Conservation (phyloP, 768 basidiomycete genomes). For the Wakefieldia striispora region DNA sequence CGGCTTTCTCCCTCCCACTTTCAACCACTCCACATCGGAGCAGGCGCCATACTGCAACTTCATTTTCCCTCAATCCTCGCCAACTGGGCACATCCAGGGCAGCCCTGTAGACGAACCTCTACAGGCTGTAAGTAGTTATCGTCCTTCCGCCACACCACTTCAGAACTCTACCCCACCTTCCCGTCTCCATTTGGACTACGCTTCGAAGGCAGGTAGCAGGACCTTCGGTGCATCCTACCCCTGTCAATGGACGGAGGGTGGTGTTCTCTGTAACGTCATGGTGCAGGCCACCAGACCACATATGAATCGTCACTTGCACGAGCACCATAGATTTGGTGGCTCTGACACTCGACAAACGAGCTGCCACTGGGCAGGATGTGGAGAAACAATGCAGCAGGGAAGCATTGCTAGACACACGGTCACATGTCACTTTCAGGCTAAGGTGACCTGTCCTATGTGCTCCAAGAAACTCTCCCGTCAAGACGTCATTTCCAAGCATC, state of each 20-base stretch:
- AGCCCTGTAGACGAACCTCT: conserved; percentile 1
- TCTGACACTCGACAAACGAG: conserved; percentile 18
- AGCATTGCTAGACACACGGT: conserved; percentile 29
- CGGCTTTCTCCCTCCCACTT: not conserved
- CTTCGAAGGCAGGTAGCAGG: conserved; percentile 1
- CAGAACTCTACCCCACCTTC: not conserved
- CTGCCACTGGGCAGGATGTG: conserved; percentile 22
- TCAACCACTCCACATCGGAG: not conserved
- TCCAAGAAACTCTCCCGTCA: conserved; percentile 27
- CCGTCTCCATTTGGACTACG: not conserved
- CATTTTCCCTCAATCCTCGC: not conserved
- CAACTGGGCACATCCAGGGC: not conserved
- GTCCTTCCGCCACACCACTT: not conserved
- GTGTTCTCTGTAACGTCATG: conserved; percentile 10
- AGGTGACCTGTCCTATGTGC: conserved; percentile 28
- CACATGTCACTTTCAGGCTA: conserved; percentile 26
- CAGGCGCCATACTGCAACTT: not conserved
- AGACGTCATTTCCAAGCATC: conserved; percentile 28
- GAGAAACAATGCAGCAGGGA: conserved; percentile 25
- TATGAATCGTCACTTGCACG: conserved; percentile 27
- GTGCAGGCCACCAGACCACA: conserved; percentile 23
- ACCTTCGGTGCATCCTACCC: conserved; percentile 8
- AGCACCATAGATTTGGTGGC: conserved; percentile 21
- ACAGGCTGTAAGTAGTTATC: not conserved
- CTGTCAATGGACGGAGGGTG: conserved; percentile 20